phyloP scores from a whole-genome alignment of 2,329 filamentous ascomycete genomes.

The Ophiostoma angusticollis region DNA sequence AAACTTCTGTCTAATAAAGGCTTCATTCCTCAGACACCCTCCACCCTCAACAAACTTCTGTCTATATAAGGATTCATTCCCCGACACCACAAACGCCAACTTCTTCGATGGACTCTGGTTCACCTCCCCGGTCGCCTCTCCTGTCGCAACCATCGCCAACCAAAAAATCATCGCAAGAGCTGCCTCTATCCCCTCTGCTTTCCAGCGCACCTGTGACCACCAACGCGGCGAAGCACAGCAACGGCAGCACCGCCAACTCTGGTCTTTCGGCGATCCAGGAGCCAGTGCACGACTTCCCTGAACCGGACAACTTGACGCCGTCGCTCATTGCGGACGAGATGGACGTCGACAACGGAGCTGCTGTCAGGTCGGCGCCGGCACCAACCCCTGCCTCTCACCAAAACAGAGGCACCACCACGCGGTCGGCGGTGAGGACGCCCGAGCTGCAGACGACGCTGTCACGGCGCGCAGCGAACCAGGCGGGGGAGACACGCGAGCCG shows the following conservation, averaged over 20 bases:
- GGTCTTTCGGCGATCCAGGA: neutral
- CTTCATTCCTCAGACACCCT: too few relatives aligned
- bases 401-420: too few relatives aligned
- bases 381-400: too few relatives aligned
- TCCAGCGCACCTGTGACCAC: neutral
- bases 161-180: slow-evolving; percentile 11
- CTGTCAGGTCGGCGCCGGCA: neutral
- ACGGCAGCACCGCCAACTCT: neutral
- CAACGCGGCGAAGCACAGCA: neutral
- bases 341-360: slow-evolving; percentile 12
- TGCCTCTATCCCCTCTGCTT: slow-evolving; percentile 4
- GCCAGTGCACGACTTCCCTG: neutral
- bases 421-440: slow-evolving; percentile 22
- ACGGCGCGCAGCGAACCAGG: too few relatives aligned
- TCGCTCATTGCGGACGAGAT: slow-evolving; percentile 10
- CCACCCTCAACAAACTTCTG: too few relatives aligned
- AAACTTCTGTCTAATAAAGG: too few relatives aligned
- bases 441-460: slow-evolving; percentile 20
- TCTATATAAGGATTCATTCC: too few relatives aligned
- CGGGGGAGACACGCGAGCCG: neutral
- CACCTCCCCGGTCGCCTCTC: slow-evolving; percentile 2
- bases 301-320: neutral
- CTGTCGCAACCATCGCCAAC: slow-evolving; percentile 7
- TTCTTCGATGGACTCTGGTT: slow-evolving; percentile 9
- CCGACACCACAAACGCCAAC: too few relatives aligned